Evolutionary conservation across 225 moss, liverwort and hornwort species (phyloP).

Genomic region (Takakia lepidozioides): DNA sequence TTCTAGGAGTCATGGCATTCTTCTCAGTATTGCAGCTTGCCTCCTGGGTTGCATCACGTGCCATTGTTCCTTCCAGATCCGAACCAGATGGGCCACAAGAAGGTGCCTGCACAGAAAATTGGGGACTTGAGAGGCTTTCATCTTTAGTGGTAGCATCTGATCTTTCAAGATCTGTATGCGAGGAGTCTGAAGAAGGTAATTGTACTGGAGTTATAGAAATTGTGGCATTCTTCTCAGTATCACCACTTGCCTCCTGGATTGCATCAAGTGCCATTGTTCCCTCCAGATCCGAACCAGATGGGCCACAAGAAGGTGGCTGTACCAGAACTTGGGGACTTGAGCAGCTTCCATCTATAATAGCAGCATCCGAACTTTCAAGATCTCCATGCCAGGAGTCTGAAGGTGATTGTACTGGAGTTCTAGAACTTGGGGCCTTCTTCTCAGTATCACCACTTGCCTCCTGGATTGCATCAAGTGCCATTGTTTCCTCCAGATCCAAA

Average conservation of each 20-base stretch:
- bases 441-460: too few relatives aligned
- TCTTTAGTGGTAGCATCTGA: neutral
- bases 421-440: too few relatives aligned
- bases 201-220: neutral
- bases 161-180: neutral
- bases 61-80: neutral
- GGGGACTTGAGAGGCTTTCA: too few relatives aligned
- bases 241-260: neutral
- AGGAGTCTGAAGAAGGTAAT: neutral
- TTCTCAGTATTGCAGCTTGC: neutral
- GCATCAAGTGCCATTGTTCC: neutral
- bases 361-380: too few relatives aligned
- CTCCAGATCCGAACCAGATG: neutral
- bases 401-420: too few relatives aligned
- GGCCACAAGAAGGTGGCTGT: neutral
- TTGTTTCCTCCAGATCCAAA: too few relatives aligned
- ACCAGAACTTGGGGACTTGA: too few relatives aligned
- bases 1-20: conserved; percentile 1
- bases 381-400: too few relatives aligned
- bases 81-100: neutral
- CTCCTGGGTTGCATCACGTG: neutral
- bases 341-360: too few relatives aligned
- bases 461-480: too few relatives aligned
- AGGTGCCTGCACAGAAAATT: too few relatives aligned
- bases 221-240: neutral